Conservation (phyloP, 1,284 basidiomycete genomes). For the Apiotrichum veenhuisii region DNA sequence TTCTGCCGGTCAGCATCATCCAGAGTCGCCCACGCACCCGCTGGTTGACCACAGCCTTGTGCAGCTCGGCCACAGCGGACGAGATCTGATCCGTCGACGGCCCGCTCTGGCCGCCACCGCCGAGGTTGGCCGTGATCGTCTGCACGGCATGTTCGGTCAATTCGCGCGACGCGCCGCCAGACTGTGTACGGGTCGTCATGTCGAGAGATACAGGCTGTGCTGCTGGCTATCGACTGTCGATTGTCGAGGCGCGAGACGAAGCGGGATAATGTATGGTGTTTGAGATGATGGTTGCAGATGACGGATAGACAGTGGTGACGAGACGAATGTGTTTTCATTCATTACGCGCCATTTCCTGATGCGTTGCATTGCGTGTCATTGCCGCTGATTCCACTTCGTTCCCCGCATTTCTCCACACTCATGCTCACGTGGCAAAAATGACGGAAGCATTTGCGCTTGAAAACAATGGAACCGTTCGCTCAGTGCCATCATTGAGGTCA, state of each 20-base stretch:
- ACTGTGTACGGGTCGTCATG: no score
- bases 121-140: not conserved
- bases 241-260: no score
- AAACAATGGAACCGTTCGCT: no score
- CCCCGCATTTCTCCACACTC: not conserved
- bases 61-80: not conserved
- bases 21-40: not conserved
- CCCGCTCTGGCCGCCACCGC: not conserved
- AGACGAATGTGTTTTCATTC: no score
- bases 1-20: no score
- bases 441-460: no score
- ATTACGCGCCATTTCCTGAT: no score
- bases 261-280: not conserved
- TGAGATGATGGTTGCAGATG: not conserved
- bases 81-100: not conserved
- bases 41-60: not conserved
- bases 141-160: not conserved
- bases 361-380: not conserved
- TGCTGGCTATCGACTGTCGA: no score
- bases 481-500: no score
- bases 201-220: no score
- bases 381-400: not conserved
- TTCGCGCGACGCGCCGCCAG: no score
- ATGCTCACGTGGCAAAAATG: no score
- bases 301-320: not conserved